Percentiles rank a stretch among this genome's conserved stretches.
phyloP scores from a whole-genome alignment of 495 filamentous ascomycete species.

The Aspergillus ostianus region DNA sequence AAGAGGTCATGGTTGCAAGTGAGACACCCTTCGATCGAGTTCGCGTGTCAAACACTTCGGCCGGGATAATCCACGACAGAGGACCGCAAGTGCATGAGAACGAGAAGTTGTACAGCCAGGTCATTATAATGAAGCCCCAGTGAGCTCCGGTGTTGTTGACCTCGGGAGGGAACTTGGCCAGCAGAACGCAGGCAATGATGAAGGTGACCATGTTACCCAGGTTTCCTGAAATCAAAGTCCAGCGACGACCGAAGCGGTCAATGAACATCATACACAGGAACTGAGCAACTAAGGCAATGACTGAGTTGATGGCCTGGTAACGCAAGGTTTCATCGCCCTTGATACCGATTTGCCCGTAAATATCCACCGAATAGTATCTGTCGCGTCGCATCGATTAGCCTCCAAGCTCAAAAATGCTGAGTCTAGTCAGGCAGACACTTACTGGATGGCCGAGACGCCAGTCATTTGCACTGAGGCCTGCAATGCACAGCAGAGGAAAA shows the following conservation, averaged over 20 bases:
- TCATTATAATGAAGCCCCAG: conserved; percentile 73
- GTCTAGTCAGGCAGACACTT: conserved; percentile 8
- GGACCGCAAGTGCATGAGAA: conserved; percentile 66
- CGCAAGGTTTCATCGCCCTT: conserved; percentile 59
- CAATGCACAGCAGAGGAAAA: conserved; percentile 65
- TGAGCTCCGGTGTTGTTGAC: conserved; percentile 55
- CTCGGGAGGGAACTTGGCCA: conserved; percentile 55
- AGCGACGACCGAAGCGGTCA: conserved; percentile 62
- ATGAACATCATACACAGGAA: conserved; percentile 66
- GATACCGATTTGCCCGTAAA: conserved; percentile 69
- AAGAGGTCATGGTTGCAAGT: conserved; percentile 62
- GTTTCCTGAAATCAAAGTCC: conserved; percentile 65
- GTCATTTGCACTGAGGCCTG: conserved; percentile 74
- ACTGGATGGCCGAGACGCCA: conserved; percentile 69
- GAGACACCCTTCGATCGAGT: conserved; percentile 66
- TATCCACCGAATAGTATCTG: conserved; percentile 64
- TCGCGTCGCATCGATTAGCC: not conserved
- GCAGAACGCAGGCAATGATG: conserved; percentile 45
- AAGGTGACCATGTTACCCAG: conserved; percentile 61
- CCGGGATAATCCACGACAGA: conserved; percentile 62
- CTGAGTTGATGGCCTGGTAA: conserved; percentile 69
- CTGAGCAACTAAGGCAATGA: conserved; percentile 65
- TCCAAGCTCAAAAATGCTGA: not conserved
- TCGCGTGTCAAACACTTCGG: conserved; percentile 69
- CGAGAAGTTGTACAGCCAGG: conserved; percentile 68